Conservation (phyloP, 352 stramenopile genomes). For the Pythium phragmitis region DNA sequence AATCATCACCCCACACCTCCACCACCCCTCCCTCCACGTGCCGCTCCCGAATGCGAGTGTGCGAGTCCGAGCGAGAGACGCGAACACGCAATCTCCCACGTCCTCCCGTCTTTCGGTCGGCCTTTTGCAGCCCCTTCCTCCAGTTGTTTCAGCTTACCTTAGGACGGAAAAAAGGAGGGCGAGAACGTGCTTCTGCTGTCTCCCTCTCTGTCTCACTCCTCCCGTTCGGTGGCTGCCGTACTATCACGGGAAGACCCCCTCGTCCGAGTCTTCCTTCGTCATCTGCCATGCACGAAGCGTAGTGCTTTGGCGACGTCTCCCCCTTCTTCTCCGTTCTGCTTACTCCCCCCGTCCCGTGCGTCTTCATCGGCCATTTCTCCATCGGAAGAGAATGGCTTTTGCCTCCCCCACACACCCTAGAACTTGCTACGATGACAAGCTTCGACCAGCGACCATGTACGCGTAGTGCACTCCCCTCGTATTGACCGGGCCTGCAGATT, state of each 20-base stretch:
- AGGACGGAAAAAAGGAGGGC: background rate
- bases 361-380: conserved; percentile 13
- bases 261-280: background rate
- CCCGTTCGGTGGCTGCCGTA: conserved; percentile 1
- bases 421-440: conserved; percentile 6
- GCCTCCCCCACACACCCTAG: background rate
- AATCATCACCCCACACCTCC: background rate
- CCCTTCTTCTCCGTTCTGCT: background rate
- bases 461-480: conserved; percentile 9
- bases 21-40: background rate
- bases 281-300: conserved; percentile 2
- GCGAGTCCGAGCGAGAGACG: background rate
- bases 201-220: background rate
- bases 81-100: too few relatives aligned
- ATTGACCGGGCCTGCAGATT: conserved; percentile 20
- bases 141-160: too few relatives aligned
- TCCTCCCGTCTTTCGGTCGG: background rate
- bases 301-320: conserved; percentile 5
- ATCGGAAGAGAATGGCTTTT: conserved; percentile 22
- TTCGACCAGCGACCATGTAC: background rate
- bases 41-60: background rate
- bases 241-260: background rate
- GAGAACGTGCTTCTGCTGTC: background rate
- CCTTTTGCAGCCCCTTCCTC: background rate
- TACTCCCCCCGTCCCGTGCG: background rate